These are phyloP conservation scores for Babesia bovis DNA, from an alignment of 169 alveolate species.

Conservation along the genomic window DNA sequence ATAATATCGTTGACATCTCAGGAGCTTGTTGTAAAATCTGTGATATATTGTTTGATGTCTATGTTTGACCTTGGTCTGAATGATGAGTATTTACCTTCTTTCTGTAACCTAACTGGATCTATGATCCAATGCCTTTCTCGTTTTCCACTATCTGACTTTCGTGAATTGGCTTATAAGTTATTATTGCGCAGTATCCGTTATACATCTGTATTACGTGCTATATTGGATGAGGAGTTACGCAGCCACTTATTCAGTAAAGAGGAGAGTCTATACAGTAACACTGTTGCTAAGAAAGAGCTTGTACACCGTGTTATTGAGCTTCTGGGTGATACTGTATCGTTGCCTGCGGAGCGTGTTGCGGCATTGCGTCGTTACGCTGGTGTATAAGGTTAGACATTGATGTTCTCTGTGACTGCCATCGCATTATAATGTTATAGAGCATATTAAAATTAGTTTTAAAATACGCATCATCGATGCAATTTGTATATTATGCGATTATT, in stretches of 20 bases:
- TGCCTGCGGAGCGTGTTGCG: background rate
- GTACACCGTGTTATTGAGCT: constrained; percentile 4
- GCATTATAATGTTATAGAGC: no score
- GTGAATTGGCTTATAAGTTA: constrained; percentile 31
- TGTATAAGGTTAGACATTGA: background rate
- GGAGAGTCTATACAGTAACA: constrained; percentile 37
- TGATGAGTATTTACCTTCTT: background rate
- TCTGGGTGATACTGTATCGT: background rate
- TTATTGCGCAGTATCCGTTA: constrained; percentile 14
- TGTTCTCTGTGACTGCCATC: no score
- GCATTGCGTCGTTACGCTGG: constrained; percentile 8
- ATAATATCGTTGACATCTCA: constrained; percentile 5
- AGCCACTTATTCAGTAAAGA: constrained; percentile 28
- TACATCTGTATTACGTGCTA: background rate
- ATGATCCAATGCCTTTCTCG: constrained; percentile 11
- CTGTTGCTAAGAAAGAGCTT: constrained; percentile 52
- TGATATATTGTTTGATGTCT: constrained; percentile 4
- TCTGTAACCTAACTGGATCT: constrained; percentile 1
- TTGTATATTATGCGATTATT: no score
- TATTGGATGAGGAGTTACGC: constrained; percentile 14
- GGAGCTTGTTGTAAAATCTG: constrained; percentile 14
- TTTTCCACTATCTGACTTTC: constrained; percentile 56
- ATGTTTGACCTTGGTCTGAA: constrained; percentile 1
- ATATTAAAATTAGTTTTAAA: no score
- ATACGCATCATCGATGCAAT: no score